Conservation (phyloP, 371 early-diverging fungal genomes). For the Actinomortierella ambigua region DNA sequence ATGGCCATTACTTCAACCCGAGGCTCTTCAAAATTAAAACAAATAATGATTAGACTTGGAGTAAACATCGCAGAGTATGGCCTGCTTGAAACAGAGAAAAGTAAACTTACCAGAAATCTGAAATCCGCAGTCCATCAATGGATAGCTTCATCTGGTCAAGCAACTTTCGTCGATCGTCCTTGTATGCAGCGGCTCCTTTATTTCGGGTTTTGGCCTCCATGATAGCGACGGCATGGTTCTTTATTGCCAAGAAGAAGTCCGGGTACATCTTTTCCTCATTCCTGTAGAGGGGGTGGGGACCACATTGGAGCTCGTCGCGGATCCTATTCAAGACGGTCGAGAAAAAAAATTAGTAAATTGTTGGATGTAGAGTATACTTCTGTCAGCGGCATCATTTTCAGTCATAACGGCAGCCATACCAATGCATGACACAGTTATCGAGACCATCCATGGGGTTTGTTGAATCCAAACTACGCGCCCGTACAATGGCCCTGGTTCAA, state of each 20-base stretch:
- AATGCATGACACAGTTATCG: conserved; percentile 14
- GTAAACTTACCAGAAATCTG: conserved; percentile 12
- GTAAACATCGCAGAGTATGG: neutral
- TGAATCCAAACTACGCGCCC: too few species aligned
- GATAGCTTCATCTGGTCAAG: conserved; percentile 22
- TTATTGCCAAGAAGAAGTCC: conserved; percentile 12
- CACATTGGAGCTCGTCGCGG: conserved; percentile 15
- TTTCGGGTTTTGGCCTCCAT: conserved; percentile 18
- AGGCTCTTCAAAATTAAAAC: conserved; percentile 7
- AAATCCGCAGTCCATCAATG: conserved; percentile 12
- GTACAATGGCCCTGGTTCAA: too few species aligned
- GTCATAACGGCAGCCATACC: conserved; percentile 8
- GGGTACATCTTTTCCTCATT: conserved; percentile 25
- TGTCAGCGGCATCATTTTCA: neutral
- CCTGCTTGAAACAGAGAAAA: too few species aligned
- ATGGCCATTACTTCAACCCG: conserved; percentile 13
- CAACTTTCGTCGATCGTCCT: conserved; percentile 15
- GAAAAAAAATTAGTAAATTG: conserved; percentile 4
- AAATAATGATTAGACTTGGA: neutral
- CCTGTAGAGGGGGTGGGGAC: conserved; percentile 5
- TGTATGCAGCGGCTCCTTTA: conserved; percentile 8
- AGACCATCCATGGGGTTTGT: conserved; percentile 31
- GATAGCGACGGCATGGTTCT: conserved; percentile 12
- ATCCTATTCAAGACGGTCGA: conserved; percentile 7
- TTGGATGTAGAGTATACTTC: neutral